Percentiles rank a stretch among this genome's conserved stretches.
These are phyloP conservation scores for Apophysomyces elegans DNA, from an alignment of 371 early-diverging fungal species.

Conservation along the genomic window DNA sequence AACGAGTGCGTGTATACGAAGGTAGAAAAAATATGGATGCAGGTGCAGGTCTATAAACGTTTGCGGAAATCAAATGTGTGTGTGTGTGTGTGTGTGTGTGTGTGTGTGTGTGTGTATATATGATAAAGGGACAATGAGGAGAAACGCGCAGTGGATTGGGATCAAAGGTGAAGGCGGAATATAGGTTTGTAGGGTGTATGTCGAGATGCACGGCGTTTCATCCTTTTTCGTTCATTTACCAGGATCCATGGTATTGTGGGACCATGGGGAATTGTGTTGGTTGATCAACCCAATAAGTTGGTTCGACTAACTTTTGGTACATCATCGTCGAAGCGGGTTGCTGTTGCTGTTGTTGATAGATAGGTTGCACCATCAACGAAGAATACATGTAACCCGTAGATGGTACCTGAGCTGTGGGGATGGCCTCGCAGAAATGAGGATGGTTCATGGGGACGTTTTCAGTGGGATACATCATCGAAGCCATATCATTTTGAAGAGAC, in stretches of 20 bases:
- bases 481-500: too few species aligned
- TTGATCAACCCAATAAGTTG: constrained; percentile 6
- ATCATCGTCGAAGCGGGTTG: neutral
- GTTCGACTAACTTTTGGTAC: neutral
- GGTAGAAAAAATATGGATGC: too few species aligned
- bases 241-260: neutral
- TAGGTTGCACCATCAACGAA: constrained; percentile 2
- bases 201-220: neutral
- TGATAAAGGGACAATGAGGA: neutral
- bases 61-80: too few species aligned
- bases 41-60: too few species aligned
- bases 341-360: constrained; percentile 6
- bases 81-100: too few species aligned
- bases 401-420: neutral
- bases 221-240: neutral
- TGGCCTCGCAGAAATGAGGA: neutral
- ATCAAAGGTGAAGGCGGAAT: neutral
- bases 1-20: too few species aligned
- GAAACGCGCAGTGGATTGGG: neutral
- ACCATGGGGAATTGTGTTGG: neutral
- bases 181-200: too few species aligned
- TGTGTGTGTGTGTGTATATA: too few species aligned
- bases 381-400: neutral
- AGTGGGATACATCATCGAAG: constrained; percentile 1
- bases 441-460: neutral